Evolutionary conservation across 2,329 filamentous ascomycete species (phyloP).

Genomic region (Fusarium luffae): DNA sequence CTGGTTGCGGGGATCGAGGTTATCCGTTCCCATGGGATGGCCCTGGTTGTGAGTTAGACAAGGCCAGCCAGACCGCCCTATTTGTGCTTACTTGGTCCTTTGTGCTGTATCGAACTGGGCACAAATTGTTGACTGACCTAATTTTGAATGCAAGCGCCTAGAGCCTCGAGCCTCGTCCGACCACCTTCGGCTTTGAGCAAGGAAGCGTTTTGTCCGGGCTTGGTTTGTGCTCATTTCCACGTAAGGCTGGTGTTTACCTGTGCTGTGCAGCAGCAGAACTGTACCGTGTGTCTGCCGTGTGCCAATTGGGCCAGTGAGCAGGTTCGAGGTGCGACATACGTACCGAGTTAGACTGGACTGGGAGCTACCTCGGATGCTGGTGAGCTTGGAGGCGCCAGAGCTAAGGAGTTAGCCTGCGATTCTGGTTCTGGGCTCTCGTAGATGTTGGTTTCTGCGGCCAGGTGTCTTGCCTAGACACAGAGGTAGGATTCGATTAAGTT

Average conservation of each 20-base stretch:
- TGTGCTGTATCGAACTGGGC: neutral
- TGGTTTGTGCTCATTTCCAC: slow-evolving; percentile 10
- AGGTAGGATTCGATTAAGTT: neutral
- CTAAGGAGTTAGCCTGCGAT: slow-evolving; percentile 28
- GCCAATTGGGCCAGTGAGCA: neutral
- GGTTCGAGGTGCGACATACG: slow-evolving; percentile 8
- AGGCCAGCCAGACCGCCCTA: slow-evolving; percentile 24
- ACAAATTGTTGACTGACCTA: neutral
- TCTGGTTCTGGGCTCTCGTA: slow-evolving; percentile 34
- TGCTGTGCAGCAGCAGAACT: neutral
- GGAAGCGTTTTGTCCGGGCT: slow-evolving; percentile 16
- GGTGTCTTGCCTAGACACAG: neutral
- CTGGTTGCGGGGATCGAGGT: slow-evolving; percentile 27
- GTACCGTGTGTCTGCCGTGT: neutral
- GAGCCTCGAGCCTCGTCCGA: slow-evolving; percentile 5
- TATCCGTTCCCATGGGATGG: slow-evolving; percentile 35
- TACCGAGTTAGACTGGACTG: neutral
- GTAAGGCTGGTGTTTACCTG: slow-evolving; percentile 21
- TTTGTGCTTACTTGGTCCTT: slow-evolving; percentile 23
- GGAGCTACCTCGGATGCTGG: slow-evolving; percentile 4
- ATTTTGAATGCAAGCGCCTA: neutral
- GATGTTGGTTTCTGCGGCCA: slow-evolving; percentile 16
- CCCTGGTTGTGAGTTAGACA: slow-evolving; percentile 16
- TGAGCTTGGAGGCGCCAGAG: slow-evolving; percentile 5
- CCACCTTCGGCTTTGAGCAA: slow-evolving; percentile 18